Evolutionary conservation across 1,139 yeast species (phyloP).

Genomic region (Geotrichum citri-aurantii): DNA sequence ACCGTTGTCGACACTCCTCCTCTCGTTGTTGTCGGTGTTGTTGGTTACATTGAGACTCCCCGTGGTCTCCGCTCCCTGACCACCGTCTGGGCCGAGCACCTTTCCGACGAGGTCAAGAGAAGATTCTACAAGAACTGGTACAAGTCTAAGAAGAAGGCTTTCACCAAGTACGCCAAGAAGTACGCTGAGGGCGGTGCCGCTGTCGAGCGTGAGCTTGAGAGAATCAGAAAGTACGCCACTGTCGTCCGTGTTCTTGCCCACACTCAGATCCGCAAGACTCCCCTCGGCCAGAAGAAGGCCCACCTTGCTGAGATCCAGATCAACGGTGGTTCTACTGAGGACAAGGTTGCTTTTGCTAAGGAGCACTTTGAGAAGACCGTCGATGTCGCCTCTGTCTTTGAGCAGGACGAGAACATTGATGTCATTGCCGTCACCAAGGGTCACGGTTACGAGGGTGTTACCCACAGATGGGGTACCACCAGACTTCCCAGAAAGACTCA

Average conservation of each 20-base stretch:
- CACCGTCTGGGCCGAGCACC: slow-evolving; percentile 99
- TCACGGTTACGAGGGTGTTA: slow-evolving; percentile 99
- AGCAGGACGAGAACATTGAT: slow-evolving; percentile 97
- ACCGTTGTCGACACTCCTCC: slow-evolving; percentile 99
- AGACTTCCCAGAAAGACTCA: slow-evolving; percentile 99
- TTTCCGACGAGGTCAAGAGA: slow-evolving; percentile 98
- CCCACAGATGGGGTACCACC: slow-evolving; percentile 99
- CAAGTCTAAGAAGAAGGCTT: slow-evolving; percentile 99
- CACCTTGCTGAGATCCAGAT: slow-evolving; percentile 99
- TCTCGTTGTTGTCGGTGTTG: slow-evolving; percentile 98
- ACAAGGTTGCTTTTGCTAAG: slow-evolving; percentile 98
- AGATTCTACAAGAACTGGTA: slow-evolving; percentile 99
- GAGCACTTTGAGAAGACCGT: slow-evolving; percentile 99
- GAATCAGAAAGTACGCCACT: slow-evolving; percentile 97
- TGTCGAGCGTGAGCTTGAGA: slow-evolving; percentile 94
- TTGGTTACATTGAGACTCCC: slow-evolving; percentile 99
- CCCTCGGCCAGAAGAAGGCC: slow-evolving; percentile 98
- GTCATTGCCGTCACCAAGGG: slow-evolving; percentile 99
- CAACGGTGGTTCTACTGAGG: slow-evolving; percentile 98
- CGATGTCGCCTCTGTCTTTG: slow-evolving; percentile 90
- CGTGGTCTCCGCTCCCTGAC: slow-evolving; percentile 99
- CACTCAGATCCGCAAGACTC: slow-evolving; percentile 99
- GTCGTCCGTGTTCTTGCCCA: slow-evolving; percentile 99
- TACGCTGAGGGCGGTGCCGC: slow-evolving; percentile 88
- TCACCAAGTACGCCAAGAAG: slow-evolving; percentile 99